A percentile compares a stretch with the other conserved stretches of the same genome.
These are phyloP conservation scores for Atalantia buxifolia DNA, from an alignment of 345 rosid genomes.

Conservation along the genomic window DNA sequence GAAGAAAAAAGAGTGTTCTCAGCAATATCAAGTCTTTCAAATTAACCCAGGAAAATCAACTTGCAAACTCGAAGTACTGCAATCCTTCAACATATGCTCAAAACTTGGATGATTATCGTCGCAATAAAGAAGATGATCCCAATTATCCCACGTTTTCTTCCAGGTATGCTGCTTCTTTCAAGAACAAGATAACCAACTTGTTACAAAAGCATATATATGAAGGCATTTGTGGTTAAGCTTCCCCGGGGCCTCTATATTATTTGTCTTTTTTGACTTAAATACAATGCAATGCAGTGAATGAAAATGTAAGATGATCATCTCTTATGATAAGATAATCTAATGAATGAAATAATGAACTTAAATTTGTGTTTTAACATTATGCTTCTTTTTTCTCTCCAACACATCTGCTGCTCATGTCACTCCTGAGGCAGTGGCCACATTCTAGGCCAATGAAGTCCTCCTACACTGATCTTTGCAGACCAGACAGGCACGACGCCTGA, in stretches of 20 bases:
- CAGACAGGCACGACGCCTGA: background rate
- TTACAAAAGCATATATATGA: background rate
- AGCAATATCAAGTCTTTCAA: background rate
- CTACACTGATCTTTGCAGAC: background rate
- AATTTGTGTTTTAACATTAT: background rate
- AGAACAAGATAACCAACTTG: background rate
- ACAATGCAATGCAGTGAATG: too few relatives aligned
- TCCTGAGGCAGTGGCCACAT: background rate
- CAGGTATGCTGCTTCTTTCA: background rate
- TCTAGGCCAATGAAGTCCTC: background rate
- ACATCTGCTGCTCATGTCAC: background rate
- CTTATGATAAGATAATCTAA: background rate
- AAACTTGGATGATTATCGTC: background rate
- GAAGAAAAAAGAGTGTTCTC: background rate
- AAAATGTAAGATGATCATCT: too few relatives aligned
- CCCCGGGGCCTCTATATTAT: too few relatives aligned
- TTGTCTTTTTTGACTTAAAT: too few relatives aligned
- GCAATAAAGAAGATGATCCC: background rate
- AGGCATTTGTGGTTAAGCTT: background rate
- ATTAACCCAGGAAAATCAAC: background rate
- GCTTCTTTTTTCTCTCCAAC: background rate
- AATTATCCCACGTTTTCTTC: background rate
- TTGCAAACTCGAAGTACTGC: background rate
- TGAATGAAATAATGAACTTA: too few relatives aligned
- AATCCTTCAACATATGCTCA: background rate